Conservation (phyloP, 2,329 filamentous ascomycete genomes). For the Cordyceps tenuipes region DNA sequence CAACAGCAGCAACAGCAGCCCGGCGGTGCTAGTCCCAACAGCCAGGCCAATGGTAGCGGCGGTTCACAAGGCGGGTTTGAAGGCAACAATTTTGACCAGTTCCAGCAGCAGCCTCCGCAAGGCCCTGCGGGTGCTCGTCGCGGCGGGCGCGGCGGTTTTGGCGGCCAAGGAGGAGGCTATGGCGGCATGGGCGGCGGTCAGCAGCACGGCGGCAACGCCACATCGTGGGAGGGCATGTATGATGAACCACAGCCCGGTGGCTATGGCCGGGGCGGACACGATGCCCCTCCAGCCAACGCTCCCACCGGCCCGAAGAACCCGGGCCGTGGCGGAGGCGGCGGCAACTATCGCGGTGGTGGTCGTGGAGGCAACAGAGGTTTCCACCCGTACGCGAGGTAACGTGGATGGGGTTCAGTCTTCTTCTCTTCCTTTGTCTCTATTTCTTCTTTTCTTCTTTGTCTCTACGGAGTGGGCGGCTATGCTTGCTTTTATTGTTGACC, state of each 20-base stretch:
- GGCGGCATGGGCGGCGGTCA: conserved; percentile 21
- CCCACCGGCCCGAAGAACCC: conserved; percentile 96
- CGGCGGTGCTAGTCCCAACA: conserved; percentile 8
- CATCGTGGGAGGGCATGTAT: conserved; percentile 96
- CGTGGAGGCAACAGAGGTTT: conserved; percentile 66
- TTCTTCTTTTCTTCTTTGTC: not conserved
- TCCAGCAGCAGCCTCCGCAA: conserved; percentile 14
- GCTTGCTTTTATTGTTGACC: not conserved
- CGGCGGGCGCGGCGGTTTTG: conserved; percentile 10
- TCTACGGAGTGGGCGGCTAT: not conserved
- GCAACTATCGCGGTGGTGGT: conserved; percentile 88
- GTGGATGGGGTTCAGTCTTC: not conserved
- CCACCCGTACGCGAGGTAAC: conserved; percentile 61
- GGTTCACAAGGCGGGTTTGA: conserved; percentile 19
- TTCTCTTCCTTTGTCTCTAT: not conserved
- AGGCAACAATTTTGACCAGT: conserved; percentile 10
- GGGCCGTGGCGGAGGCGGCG: conserved; percentile 62
- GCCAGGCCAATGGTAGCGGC: conserved; percentile 13
- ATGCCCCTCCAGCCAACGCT: conserved; percentile 49
- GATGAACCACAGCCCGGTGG: conserved; percentile 73
- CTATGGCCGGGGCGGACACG: conserved; percentile 33
- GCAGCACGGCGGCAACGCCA: conserved; percentile 52
- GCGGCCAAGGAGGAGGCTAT: conserved; percentile 14
- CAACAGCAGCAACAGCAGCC: conserved; percentile 15
- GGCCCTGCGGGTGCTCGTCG: conserved; percentile 9